phyloP scores from a whole-genome alignment of 1,284 basidiomycete species.

The Puccinia coronata region DNA sequence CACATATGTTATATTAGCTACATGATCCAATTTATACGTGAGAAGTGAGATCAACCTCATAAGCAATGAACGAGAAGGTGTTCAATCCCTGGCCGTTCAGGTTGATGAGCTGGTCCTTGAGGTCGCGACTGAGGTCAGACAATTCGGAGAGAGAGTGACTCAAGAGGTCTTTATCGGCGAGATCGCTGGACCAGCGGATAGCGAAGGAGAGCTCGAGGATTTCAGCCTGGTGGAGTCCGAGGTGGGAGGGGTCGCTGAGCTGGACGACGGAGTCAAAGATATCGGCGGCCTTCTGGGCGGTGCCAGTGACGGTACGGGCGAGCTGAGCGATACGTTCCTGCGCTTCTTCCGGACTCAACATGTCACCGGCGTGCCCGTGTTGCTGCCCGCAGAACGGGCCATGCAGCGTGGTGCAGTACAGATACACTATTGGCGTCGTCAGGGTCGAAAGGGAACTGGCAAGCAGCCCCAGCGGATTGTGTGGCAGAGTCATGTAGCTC shows the following conservation, averaged over 20 bases:
- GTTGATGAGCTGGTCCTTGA: conserved; percentile 54
- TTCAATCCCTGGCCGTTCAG: conserved; percentile 51
- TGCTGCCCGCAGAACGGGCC: background rate
- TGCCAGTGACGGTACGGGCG: conserved; percentile 10
- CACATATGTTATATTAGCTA: too few relatives aligned
- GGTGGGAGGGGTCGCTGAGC: conserved; percentile 50
- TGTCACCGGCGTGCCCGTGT: too few relatives aligned
- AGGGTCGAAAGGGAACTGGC: background rate
- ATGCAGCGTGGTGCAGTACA: background rate
- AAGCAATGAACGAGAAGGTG: conserved; percentile 51
- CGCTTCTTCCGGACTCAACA: too few relatives aligned
- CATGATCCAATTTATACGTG: too few relatives aligned
- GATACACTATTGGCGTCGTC: background rate
- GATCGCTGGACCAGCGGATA: conserved; percentile 51
- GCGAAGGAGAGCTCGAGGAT: conserved; percentile 55
- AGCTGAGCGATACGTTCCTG: background rate
- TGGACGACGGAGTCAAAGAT: conserved; percentile 54
- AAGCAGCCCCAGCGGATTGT: background rate
- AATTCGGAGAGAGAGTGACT: conserved; percentile 50
- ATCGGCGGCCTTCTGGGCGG: conserved; percentile 53
- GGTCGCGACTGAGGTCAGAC: conserved; percentile 52
- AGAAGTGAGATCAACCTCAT: conserved; percentile 34
- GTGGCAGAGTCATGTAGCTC: conserved; percentile 58
- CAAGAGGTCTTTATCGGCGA: conserved; percentile 52
- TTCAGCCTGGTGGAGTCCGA: conserved; percentile 52